A percentile compares a stretch with the other conserved stretches of the same genome.
Evolutionary conservation across 1,139 yeast species (phyloP).

Genomic region (Debaryomyces coudertii): DNA sequence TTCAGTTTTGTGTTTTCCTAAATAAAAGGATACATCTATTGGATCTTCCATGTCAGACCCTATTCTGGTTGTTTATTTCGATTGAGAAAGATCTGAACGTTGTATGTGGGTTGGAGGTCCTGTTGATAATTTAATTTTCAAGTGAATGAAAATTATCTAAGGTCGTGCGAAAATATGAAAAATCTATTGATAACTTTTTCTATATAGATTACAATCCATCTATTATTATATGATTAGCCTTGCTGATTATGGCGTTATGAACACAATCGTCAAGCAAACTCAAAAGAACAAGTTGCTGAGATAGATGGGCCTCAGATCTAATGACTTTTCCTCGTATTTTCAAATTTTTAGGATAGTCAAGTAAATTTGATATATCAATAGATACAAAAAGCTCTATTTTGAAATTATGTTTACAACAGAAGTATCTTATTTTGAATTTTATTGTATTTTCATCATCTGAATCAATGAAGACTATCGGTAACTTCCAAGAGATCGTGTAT

Average conservation of each 20-base stretch:
- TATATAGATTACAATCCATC: constrained; percentile 2
- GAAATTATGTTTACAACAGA: constrained; percentile 16
- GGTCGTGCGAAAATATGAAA: constrained; percentile 3
- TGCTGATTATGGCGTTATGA: background rate
- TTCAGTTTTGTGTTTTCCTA: constrained; percentile 38
- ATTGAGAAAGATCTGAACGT: background rate
- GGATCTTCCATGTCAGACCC: constrained; percentile 31
- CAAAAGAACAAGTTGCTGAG: background rate
- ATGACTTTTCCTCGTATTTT: background rate
- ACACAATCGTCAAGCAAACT: background rate
- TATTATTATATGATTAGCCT: background rate
- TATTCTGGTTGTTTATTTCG: constrained; percentile 3
- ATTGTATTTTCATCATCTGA: constrained; percentile 11
- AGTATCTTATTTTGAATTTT: constrained; percentile 19
- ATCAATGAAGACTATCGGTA: constrained; percentile 25
- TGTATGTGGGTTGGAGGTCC: background rate
- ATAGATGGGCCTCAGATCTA: background rate
- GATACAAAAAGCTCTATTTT: constrained; percentile 15
- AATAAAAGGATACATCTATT: constrained; percentile 42
- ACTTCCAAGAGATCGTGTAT: constrained; percentile 31
- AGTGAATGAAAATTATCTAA: constrained; percentile 4
- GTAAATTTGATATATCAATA: constrained; percentile 12
- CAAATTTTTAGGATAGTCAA: constrained; percentile 11
- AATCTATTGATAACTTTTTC: background rate
- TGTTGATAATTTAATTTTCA: constrained; percentile 5